Percentiles rank a stretch among this genome's conserved stretches.
Conservation (phyloP, 176 grass and related monocot species). For the Oropetium thomaeum region DNA sequence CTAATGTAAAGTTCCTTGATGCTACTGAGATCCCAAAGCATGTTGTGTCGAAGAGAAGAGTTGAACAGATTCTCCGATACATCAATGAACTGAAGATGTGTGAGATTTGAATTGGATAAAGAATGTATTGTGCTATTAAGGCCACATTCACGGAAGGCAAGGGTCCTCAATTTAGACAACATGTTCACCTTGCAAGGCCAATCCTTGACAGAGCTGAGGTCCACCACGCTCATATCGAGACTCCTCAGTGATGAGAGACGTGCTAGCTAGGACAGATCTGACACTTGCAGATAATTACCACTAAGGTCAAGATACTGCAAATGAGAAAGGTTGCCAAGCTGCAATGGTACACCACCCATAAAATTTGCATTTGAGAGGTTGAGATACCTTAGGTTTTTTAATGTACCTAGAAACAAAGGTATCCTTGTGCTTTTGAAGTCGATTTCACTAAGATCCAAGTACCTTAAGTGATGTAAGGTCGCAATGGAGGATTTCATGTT, state of each 20-base stretch:
- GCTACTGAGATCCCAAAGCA: slow-evolving; percentile 1
- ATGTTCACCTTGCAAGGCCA: background rate
- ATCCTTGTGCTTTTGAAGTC: background rate
- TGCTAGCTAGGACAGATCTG: slow-evolving; percentile 18
- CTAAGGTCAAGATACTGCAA: background rate
- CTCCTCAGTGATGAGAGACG: slow-evolving; percentile 1
- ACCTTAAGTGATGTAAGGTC: background rate
- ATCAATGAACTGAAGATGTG: slow-evolving; percentile 26
- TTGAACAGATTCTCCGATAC: background rate
- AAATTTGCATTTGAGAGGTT: background rate
- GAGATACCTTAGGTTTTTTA: background rate
- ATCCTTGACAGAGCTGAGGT: background rate
- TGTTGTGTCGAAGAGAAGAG: background rate
- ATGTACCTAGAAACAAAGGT: background rate
- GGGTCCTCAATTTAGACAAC: slow-evolving; percentile 8
- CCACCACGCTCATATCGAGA: background rate
- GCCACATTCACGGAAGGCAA: fast-evolving
- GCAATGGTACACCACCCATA: background rate
- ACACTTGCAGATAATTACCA: background rate
- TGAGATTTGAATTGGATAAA: slow-evolving; percentile 13
- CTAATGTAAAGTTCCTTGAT: background rate
- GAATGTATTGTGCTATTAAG: background rate
- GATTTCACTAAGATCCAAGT: background rate
- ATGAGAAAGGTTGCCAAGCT: background rate
- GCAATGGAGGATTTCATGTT: background rate